Base-by-base conservation (phyloP, 78 protist species). In the Dictyostelium intermedium region DNA sequence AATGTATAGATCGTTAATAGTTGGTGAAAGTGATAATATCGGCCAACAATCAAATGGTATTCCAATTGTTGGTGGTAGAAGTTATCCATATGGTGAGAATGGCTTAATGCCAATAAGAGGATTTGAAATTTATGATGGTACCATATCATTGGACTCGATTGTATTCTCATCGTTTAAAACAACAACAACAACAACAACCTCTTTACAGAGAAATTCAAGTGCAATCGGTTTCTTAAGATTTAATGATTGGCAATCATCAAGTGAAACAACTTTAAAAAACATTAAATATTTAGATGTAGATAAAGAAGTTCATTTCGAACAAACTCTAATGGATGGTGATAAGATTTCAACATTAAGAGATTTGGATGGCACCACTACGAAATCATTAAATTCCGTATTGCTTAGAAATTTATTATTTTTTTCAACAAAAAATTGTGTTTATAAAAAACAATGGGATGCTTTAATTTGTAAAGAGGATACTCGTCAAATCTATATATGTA, bases 11-110 rank as follows among this genome's bases (percentile, higher is more conserved):
- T 72, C 76, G 0, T 4, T 79, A 10, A 78, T 87, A 16, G 85
- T 87, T 7, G 93, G 93, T 32, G 93, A 87, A 18, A 35, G 81
- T 27, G 79, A 53, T 14, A 87, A 87, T 39, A 8, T 43, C 11
- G 93, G 93, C 9, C 72, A 50, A 23, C 39, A 11, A 39, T 60
- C 82, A 10, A 5, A 9, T 8, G 5, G 35, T 32, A 76, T 50
- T 10, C 93, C 93, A n/a, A 14, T 23, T 1, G 9, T 35, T 0
- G 41, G 76, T 61, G 80, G 80, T 43, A 53, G 93, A 79, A 79
- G 81, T 13, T 41, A 89, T 70, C 94, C 94, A 41, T 89, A 66
- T 69, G 94, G 94, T 34, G 94, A 89, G n/a, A 39, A 69, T 69
- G 69, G 82, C 0, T 14, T 43, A 7, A 89, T 89, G 94, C 94